Evolutionary conservation across 2,329 filamentous ascomycete genomes (phyloP).

Genomic region (Colletotrichum magnum): DNA sequence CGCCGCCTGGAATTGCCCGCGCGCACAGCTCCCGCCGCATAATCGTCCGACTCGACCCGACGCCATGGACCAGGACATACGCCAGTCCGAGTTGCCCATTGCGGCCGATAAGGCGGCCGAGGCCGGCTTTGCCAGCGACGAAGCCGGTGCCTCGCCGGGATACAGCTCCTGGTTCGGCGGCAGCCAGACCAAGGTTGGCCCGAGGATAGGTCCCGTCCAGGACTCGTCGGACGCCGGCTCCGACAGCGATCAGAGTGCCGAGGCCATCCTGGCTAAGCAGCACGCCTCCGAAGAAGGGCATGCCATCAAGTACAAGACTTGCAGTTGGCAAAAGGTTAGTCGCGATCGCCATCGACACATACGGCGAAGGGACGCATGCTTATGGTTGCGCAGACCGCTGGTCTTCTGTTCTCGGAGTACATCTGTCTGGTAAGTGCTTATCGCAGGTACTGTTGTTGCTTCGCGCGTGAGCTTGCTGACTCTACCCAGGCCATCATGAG

Average conservation of each 20-base stretch:
- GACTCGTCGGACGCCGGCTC: slow-evolving; percentile 50
- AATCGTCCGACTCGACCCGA: background rate
- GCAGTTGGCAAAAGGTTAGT: slow-evolving; percentile 84
- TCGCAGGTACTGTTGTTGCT: background rate
- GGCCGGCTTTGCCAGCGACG: slow-evolving; percentile 23
- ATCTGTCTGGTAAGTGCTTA: slow-evolving; percentile 62
- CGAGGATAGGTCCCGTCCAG: slow-evolving; percentile 65
- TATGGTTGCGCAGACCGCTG: slow-evolving; percentile 73
- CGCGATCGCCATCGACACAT: background rate
- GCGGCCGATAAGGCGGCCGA: slow-evolving; percentile 12
- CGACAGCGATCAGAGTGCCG: slow-evolving; percentile 61
- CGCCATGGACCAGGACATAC: slow-evolving; percentile 28
- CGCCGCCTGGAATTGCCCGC: background rate
- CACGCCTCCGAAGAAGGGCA: slow-evolving; percentile 82
- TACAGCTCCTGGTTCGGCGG: slow-evolving; percentile 53
- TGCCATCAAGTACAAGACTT: slow-evolving; percentile 92
- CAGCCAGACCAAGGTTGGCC: slow-evolving; percentile 59
- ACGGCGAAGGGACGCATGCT: background rate
- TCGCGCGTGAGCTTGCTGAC: slow-evolving; percentile 45
- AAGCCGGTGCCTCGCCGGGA: slow-evolving; percentile 33
- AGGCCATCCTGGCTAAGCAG: slow-evolving; percentile 72
- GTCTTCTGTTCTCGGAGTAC: slow-evolving; percentile 93
- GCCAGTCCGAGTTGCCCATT: slow-evolving; percentile 10
- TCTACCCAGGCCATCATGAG: slow-evolving; percentile 79
- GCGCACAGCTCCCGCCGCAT: no score